Evolutionary conservation across 2,329 filamentous ascomycete species (phyloP).

Genomic region (Lithohypha guttulata): DNA sequence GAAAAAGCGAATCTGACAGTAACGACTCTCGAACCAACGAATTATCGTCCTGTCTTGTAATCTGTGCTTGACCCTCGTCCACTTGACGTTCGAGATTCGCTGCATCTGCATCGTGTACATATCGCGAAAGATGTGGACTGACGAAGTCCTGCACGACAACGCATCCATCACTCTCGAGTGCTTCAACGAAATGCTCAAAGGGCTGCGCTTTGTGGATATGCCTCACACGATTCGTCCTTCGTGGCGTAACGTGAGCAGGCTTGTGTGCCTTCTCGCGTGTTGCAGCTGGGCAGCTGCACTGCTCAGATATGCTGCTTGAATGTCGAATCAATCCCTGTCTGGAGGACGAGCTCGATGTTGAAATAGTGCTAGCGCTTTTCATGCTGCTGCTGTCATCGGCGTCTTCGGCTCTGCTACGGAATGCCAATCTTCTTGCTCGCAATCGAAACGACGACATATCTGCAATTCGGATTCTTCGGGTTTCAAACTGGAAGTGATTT

Average conservation of each 20-base stretch:
- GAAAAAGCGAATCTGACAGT: constrained; percentile 27
- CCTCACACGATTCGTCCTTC: not conserved
- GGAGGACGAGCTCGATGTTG: not conserved
- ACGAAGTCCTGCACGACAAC: constrained; percentile 28
- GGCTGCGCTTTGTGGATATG: constrained; percentile 7
- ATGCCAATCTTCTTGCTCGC: constrained; percentile 1
- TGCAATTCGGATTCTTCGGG: too few relatives aligned
- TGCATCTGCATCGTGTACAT: constrained; percentile 23
- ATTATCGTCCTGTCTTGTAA: constrained; percentile 19
- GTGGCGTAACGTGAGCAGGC: not conserved
- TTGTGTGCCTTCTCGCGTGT: not conserved
- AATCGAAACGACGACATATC: constrained; percentile 2
- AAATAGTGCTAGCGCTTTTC: not conserved
- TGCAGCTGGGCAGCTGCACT: not conserved
- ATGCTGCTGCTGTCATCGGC: not conserved
- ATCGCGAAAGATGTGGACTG: constrained; percentile 20
- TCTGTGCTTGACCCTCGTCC: constrained; percentile 10
- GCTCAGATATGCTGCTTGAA: constrained; percentile 4
- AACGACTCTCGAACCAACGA: constrained; percentile 29
- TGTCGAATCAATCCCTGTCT: not conserved
- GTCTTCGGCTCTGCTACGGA: not conserved
- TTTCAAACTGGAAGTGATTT: too few relatives aligned
- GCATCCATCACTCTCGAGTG: constrained; percentile 27
- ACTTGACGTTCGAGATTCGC: constrained; percentile 24
- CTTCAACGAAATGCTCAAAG: constrained; percentile 24